Percentiles rank a stretch among this genome's conserved stretches.
Conservation (phyloP, 164 flowering plant genomes). For the Brasenia schreberi region DNA sequence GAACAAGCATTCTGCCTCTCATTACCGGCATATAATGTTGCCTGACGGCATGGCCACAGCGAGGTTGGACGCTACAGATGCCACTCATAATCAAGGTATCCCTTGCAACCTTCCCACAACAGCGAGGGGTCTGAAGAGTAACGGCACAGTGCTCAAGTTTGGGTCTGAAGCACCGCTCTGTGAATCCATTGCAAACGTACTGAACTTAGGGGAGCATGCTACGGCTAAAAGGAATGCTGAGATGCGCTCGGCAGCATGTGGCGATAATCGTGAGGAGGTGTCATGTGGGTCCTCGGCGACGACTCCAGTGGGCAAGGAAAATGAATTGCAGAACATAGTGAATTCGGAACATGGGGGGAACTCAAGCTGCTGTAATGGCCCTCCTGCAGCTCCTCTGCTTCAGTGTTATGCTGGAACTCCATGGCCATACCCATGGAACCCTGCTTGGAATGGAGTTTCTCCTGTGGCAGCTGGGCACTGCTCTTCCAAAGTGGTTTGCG, state of each 20-base stretch:
- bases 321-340: constrained; percentile 8
- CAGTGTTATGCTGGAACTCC: constrained; percentile 24
- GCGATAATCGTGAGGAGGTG: constrained; percentile 19
- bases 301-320: constrained; percentile 10
- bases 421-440: constrained; percentile 23
- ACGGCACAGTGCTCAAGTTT: constrained; percentile 25
- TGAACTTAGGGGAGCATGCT: constrained; percentile 22
- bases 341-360: constrained; percentile 9
- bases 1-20: constrained; percentile 10
- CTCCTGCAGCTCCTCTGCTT: constrained; percentile 7
- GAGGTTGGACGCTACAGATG: constrained; percentile 11
- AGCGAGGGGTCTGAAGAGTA: constrained; percentile 13
- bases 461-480: constrained; percentile 5
- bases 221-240: constrained; percentile 10
- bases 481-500: constrained; percentile 6
- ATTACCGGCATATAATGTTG: constrained; percentile 12
- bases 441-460: constrained; percentile 10
- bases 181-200: constrained; percentile 29
- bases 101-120: constrained; percentile 12
- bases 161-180: constrained; percentile 31
- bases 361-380: constrained; percentile 3
- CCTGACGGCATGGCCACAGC: constrained; percentile 19
- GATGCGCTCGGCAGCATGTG: constrained; percentile 4
- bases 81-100: constrained; percentile 15
- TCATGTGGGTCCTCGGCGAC: constrained; percentile 17